These are phyloP conservation scores for Poteriospumella lacustris DNA, from an alignment of 108 stramenopile species.

Conservation along the genomic window DNA sequence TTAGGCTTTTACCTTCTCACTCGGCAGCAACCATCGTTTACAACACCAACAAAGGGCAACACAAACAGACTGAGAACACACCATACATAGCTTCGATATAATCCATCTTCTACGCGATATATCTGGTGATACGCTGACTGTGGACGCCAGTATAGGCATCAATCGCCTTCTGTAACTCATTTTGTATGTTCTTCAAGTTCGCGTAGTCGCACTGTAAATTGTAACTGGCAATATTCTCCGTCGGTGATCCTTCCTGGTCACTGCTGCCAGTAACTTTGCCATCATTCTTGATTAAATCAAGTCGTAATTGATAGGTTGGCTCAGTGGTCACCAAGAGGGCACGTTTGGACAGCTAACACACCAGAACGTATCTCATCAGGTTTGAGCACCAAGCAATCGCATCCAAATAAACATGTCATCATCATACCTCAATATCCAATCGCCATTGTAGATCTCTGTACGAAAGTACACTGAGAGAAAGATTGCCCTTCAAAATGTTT, in stretches of 20 bases:
- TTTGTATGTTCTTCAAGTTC: slow-evolving; percentile 22
- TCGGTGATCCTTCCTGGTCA: too few species aligned
- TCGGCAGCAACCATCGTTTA: too few species aligned
- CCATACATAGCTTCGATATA: too few species aligned
- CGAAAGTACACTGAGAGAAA: not conserved
- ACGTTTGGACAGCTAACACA: not conserved
- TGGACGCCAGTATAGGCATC: not conserved
- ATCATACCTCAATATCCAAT: slow-evolving; percentile 26
- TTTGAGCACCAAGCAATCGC: not conserved
- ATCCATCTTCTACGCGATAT: slow-evolving; percentile 24
- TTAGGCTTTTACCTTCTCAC: too few species aligned
- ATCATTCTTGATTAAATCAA: not conserved
- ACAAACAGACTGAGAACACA: too few species aligned
- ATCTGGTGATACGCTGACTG: slow-evolving; percentile 10
- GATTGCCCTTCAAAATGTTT: not conserved
- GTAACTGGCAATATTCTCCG: not conserved
- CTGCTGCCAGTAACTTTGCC: not conserved
- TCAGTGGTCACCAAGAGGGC: not conserved
- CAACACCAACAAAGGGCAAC: too few species aligned
- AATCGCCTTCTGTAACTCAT: slow-evolving; percentile 13
- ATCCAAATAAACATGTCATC: not conserved
- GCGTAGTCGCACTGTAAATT: slow-evolving; percentile 11
- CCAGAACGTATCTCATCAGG: not conserved
- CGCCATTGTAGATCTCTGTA: slow-evolving; percentile 3
- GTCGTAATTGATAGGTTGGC: not conserved